Evolutionary conservation across 176 grass and related monocot genomes (phyloP).

Genomic region (Tillandsia fasciculata): DNA sequence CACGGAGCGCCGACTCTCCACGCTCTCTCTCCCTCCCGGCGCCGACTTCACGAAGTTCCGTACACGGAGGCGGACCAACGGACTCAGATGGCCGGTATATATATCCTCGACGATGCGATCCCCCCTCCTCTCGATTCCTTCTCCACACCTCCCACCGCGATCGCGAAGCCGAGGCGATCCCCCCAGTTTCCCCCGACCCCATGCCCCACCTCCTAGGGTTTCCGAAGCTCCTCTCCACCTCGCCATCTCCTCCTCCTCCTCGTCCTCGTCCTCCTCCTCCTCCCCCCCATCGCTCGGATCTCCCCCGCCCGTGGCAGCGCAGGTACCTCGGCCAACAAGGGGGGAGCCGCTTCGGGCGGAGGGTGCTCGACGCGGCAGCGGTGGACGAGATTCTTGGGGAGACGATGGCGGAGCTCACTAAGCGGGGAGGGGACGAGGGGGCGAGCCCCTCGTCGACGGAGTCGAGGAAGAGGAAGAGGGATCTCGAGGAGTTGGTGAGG

Average conservation of each 20-base stretch:
- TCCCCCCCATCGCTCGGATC: background rate
- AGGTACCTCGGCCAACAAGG: too few species aligned
- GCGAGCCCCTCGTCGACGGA: background rate
- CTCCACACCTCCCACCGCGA: background rate
- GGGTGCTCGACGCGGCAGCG: conserved; percentile 25
- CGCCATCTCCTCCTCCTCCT: conserved; percentile 12
- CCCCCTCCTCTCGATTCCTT: too few species aligned
- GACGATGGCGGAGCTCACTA: too few species aligned
- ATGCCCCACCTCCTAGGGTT: background rate
- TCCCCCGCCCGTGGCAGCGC: conserved; percentile 19
- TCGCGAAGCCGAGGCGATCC: too few species aligned
- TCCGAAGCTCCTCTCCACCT: conserved; percentile 12
- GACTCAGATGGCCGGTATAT: background rate
- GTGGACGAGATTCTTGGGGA: conserved; percentile 21
- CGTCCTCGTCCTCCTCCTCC: conserved; percentile 1
- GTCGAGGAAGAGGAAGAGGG: conserved; percentile 19
- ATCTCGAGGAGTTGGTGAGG: conserved; percentile 29
- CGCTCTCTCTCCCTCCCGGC: background rate
- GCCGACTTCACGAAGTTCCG: background rate
- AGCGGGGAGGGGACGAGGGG: conserved; percentile 2
- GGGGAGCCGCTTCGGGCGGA: background rate
- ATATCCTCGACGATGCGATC: too few species aligned
- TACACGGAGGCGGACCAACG: background rate
- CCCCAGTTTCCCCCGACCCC: background rate
- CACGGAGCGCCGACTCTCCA: background rate